Conservation (phyloP, 2,329 filamentous ascomycete genomes). For the Camillea tinctor region DNA sequence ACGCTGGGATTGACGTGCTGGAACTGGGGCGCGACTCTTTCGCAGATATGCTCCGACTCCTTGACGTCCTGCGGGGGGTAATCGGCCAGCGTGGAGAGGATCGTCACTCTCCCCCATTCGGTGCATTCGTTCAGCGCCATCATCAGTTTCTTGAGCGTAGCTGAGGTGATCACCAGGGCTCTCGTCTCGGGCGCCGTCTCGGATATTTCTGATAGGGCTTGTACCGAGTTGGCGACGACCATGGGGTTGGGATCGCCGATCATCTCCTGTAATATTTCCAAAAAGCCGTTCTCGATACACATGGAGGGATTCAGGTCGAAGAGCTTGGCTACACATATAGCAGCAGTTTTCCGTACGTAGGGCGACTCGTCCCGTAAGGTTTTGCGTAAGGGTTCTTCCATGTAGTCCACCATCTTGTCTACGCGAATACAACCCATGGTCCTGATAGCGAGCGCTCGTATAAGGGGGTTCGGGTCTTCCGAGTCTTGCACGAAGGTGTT, state of each 20-base stretch:
- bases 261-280: constrained; percentile 90
- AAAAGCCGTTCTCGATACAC: constrained; percentile 95
- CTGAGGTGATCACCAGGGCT: constrained; percentile 77
- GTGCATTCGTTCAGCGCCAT: constrained; percentile 98
- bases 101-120: constrained; percentile 95
- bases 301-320: constrained; percentile 91
- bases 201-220: constrained; percentile 85
- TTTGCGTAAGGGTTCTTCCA: constrained; percentile 96
- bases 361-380: constrained; percentile 96
- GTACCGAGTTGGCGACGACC: constrained; percentile 97
- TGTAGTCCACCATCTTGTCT: constrained; percentile 99
- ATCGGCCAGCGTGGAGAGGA: constrained; percentile 83
- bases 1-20: constrained; percentile 98
- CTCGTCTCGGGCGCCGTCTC: constrained; percentile 89
- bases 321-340: constrained; percentile 95
- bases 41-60: constrained; percentile 97
- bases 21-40: constrained; percentile 93
- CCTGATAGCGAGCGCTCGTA: constrained; percentile 89
- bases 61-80: constrained; percentile 87
- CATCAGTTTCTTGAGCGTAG: constrained; percentile 88
- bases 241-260: constrained; percentile 98
- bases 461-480: constrained; percentile 95
- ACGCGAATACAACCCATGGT: constrained; percentile 99
- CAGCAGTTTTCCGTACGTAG: constrained; percentile 96
- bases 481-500: constrained; percentile 99